Base-by-base conservation (phyloP, 2,329 filamentous ascomycete species). In the Eutypa lata region DNA sequence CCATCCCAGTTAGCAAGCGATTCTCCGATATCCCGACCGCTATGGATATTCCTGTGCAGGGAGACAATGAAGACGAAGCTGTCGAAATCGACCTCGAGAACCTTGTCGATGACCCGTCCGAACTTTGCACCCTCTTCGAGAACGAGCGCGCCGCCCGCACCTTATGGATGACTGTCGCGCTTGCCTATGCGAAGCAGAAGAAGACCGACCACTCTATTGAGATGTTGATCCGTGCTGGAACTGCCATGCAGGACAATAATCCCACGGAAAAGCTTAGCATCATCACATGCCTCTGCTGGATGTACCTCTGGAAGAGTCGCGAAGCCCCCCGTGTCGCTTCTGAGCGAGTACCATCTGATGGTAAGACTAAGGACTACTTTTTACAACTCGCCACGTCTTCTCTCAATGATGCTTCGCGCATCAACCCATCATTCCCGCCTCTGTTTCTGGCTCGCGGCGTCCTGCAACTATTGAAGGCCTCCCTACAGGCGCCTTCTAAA, bases 131-230 rank as follows among this genome's bases (percentile, higher is more conserved):
- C 28, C 81, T 99, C 48, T 85, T 99, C 58, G 93, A 99, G 74
- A 96, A 94, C 66, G 95, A 99, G 71, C 86, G 88, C 65, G 92
- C 91, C 16, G 88, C 90, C 37, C 91, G 93, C 65, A 90, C 87
- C 49, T 95, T 95, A 62, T 99, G 95, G 95, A 93, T 99, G 79
- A 93, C 91, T n/a, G 94, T 97, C 60, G 90, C 95, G 42, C 80
- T 97, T 54, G 93, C 93, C 47, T 99, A 99, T 68, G 93, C 94
- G 40, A 99, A 97, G 75, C 91, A 96, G 74, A 87, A 88, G 67
- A 96, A 96, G 74, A 84, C 94, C 57, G 92, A 97, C 67, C 89
- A 94, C 74, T 84, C 84, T 53, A 87, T 88, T 62, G 84, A 88
- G 70, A 86, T 87, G 76, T 75, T 88, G 61, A 84, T 86, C 48